These are phyloP conservation scores for Elsinoe batatas DNA, from an alignment of 2,329 filamentous ascomycete species.

Conservation along the genomic window DNA sequence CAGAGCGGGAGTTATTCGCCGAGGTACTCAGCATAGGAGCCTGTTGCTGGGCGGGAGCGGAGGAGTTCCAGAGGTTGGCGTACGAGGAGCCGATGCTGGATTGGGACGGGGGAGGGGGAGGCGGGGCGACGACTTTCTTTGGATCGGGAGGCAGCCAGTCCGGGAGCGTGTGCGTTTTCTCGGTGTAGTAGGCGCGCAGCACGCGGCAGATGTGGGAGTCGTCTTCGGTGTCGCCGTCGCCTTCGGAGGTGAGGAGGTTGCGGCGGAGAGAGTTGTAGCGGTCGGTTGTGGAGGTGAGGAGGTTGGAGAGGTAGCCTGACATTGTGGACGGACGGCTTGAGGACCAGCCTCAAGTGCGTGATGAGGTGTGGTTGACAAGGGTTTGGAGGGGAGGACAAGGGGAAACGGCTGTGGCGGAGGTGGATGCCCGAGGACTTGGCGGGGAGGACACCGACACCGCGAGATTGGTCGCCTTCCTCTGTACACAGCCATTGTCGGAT, in stretches of 20 bases:
- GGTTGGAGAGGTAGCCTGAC: slow-evolving; percentile 73
- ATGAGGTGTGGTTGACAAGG: neutral
- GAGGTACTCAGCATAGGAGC: slow-evolving; percentile 24
- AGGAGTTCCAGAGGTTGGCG: slow-evolving; percentile 17
- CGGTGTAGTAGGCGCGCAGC: slow-evolving; percentile 82
- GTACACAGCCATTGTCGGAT: neutral
- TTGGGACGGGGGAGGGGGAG: slow-evolving; percentile 42
- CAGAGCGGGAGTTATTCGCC: slow-evolving; percentile 26
- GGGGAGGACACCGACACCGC: neutral
- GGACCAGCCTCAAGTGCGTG: neutral
- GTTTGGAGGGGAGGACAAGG: neutral
- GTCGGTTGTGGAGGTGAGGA: slow-evolving; percentile 47
- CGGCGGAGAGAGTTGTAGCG: slow-evolving; percentile 49
- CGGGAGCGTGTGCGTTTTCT: slow-evolving; percentile 74
- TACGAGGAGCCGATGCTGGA: slow-evolving; percentile 35
- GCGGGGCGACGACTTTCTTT: slow-evolving; percentile 53
- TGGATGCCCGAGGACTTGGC: slow-evolving; percentile 8
- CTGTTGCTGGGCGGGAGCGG: slow-evolving; percentile 37
- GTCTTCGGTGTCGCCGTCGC: slow-evolving; percentile 56
- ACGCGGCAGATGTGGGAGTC: slow-evolving; percentile 93
- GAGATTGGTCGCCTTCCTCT: neutral
- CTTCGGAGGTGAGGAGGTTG: slow-evolving; percentile 56
- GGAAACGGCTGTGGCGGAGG: neutral
- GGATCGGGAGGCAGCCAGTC: slow-evolving; percentile 84
- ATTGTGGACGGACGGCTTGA: slow-evolving; percentile 35